Percentiles rank a stretch among this genome's conserved stretches.
These are phyloP conservation scores for Sugiyamaella paludigena DNA, from an alignment of 1,139 yeast species.

Conservation along the genomic window DNA sequence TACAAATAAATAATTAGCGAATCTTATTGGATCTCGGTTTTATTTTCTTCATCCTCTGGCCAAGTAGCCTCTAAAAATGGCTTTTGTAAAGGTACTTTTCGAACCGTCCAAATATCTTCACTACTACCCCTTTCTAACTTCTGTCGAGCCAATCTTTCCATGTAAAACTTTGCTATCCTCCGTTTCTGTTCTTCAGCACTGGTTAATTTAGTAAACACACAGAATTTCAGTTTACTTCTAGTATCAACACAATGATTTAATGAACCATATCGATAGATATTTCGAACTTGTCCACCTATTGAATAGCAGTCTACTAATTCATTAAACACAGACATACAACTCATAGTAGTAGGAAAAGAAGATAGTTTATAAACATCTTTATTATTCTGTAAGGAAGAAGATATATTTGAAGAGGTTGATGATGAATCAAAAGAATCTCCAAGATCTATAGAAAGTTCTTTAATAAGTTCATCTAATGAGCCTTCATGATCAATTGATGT, in stretches of 20 bases:
- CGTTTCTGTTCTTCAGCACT: slow-evolving; percentile 49
- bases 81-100: slow-evolving; percentile 40
- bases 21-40: too few relatives aligned
- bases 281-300: slow-evolving; percentile 80
- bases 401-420: background rate
- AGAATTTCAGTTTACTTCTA: slow-evolving; percentile 76
- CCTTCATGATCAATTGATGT: slow-evolving; percentile 8
- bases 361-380: slow-evolving; percentile 7
- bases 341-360: slow-evolving; percentile 46
- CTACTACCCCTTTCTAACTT: slow-evolving; percentile 61
- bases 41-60: too few relatives aligned
- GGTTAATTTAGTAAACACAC: slow-evolving; percentile 57
- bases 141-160: slow-evolving; percentile 54
- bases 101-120: slow-evolving; percentile 76
- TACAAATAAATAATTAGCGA: too few relatives aligned
- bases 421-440: slow-evolving; percentile 10
- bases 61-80: slow-evolving; percentile 35
- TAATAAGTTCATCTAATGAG: slow-evolving; percentile 10
- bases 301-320: slow-evolving; percentile 84
- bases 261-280: slow-evolving; percentile 79
- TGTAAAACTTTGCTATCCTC: slow-evolving; percentile 67
- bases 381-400: background rate
- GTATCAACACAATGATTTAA: slow-evolving; percentile 68
- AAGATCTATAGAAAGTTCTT: slow-evolving; percentile 12
- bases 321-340: slow-evolving; percentile 79